Base-by-base conservation (phyloP, 495 filamentous ascomycete genomes). In the Podospora fimiseda region DNA sequence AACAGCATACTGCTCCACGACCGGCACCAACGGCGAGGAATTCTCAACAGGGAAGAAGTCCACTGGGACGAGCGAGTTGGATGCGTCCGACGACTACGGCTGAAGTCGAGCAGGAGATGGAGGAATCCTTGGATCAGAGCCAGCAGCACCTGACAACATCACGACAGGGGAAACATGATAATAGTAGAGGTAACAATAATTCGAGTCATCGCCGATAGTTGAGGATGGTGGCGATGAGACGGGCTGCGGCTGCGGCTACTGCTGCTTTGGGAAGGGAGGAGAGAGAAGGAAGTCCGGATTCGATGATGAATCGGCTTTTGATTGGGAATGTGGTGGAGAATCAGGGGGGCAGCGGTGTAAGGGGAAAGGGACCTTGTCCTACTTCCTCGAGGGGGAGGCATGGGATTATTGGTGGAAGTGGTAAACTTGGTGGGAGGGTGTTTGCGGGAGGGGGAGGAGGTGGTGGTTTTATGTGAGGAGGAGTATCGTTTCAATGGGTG, bases 41-140 rank as follows among this genome's bases (percentile, higher is more conserved):
- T 23, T 36, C 27, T 30, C 48, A 60, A 14, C 50, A 60, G 0
- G 66, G 64, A 33, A 59, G 66, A 45, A 71, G 68, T 47, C 70
- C 70, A 3, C 49, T 72, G 11, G 63, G 66, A 0, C 41, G 69
- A 43, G 59, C 60, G 9, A 60, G 66, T 36, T 64, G 68, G 53
- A 56, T 61, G 51, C 48, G 61, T 15, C 48, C 65, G 15, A 49
- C 54, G 15, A 60, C 60, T 9, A 62, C 57, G 45, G 68, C 67
- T 20, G 65, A 67, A 15, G 56, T 60, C 0, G 68, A 63, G 30
- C 21, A 22, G 30, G 62, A 68, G 30, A 52, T 69, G 7, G 57
- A 57, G 2, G 48, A 48, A 11, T 53, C 21, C 8, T 20, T 40
- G 13, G 44, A 53, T 38, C 41, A 21, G 21, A 22, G 52, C 39